phyloP scores from a whole-genome alignment of 2,329 filamentous ascomycete genomes.

The Aureobasidium mangrovei region DNA sequence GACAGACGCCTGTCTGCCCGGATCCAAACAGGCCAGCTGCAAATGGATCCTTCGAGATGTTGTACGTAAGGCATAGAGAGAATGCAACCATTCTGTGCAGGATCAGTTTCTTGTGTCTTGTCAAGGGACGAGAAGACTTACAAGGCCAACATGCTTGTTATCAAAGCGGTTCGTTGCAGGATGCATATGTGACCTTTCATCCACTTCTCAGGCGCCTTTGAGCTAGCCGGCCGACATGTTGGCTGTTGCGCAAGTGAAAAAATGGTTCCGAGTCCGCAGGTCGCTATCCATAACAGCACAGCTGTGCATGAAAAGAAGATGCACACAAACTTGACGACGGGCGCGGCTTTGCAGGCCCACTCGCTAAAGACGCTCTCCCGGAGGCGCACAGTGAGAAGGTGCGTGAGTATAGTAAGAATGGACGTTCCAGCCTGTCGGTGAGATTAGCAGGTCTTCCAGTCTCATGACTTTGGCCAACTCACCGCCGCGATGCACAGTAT shows the following conservation, averaged over 20 bases:
- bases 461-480: neutral
- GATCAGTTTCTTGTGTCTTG: neutral
- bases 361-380: neutral
- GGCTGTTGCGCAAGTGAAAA: neutral
- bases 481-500: conserved; percentile 6
- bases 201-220: neutral
- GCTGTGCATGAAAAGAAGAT: neutral
- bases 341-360: neutral
- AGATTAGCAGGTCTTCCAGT: neutral
- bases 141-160: conserved; percentile 6
- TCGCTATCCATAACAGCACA: conserved; percentile 2
- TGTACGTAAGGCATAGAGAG: conserved; percentile 5
- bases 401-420: neutral
- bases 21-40: conserved; percentile 7
- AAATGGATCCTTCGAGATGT: neutral
- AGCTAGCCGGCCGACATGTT: neutral
- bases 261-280: neutral
- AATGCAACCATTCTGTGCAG: neutral
- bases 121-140: neutral
- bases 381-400: neutral
- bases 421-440: neutral
- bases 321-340: neutral
- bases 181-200: conserved; percentile 1
- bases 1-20: neutral
- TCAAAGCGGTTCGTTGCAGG: neutral